Base-by-base conservation (phyloP, 352 stramenopile genomes). In the Blastocystis hominis region DNA sequence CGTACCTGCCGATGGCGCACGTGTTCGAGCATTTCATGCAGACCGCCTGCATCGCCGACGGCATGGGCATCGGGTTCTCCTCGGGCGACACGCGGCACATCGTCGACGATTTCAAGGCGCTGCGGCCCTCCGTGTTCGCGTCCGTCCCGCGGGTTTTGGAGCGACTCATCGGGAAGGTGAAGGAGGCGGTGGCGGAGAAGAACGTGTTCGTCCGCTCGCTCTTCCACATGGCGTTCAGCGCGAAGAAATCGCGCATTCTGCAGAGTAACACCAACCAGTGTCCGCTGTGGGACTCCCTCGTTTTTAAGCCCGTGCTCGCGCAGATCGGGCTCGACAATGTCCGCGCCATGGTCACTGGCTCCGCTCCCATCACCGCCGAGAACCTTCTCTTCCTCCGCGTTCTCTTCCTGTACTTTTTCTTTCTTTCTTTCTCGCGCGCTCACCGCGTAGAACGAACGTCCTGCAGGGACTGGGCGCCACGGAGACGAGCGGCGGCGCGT, bases 401-500 rank as follows among this genome's bases (percentile, higher is more conserved):
- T 69, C 92, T 95, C 86, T 91, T 93, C 36, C 94, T 91, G 64
- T 93, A 92, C 91, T 93, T 2, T 94, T 98, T 90, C 93, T 97
- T 0, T 94, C 94, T 59, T n/a, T n/a, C n/a, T n/a, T n/a, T n/a
- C n/a, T n/a, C n/a, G n/a, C n/a, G 90, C 54, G 94, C 94, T 4
- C 91, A 93, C 56, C 89, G 92, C 63, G 92, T 91, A 80, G 89
- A 91, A 20, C 93, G 97, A 91, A 92, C 2, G 93, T 98, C 1
- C 89, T 96, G 0, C 94, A 98, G 89, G 95, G 94, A 47, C 98
- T 98, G 86, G 96, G 96, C 7, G 92, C 98, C 88, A 98, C 95
- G 0, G 95, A 98, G 90, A 97, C 94, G 36, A 90, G 93, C 40
- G 95, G 93, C 0, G 92, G 90, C n/a, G 90, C 93, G 0, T 94